Base-by-base conservation (phyloP, 2,329 filamentous ascomycete genomes). In the Exophiala phaeomuriformis region DNA sequence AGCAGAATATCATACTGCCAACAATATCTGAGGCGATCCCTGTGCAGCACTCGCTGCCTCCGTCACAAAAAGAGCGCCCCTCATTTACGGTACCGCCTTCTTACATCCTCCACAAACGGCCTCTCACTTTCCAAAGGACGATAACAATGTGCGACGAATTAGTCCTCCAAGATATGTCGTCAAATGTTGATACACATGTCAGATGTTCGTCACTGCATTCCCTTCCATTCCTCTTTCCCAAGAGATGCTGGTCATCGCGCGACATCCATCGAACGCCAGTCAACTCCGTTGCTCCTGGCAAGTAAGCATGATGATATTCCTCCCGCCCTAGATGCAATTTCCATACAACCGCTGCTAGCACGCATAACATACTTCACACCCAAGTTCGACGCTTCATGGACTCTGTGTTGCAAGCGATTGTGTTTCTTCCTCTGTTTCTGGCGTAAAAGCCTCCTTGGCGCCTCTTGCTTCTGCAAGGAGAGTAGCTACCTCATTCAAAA, bases 401-500 rank as follows among this genome's bases (percentile, higher is more conserved):
- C 6, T 5, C 10, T 39, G 36, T 8, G 9, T 39, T 5, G 7
- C 5, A 39, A 39, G 5, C 4, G 32, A 49, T 9, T 51, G 47
- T 35, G 50, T 47, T 42, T 46, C 56, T 41, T 57, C 55, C 9
- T 39, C 51, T 5, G 56, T 55, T 8, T 51, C 50, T 4, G 55
- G 49, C 12, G 51, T 57, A 9, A 43, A 36, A n/a, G 39, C 39
- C 28, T 41, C 49, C 19, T 32, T 32, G 19, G 39, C 45, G 36
- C 31, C 35, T 29, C 49, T 55, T 9, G 47, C 51, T 19, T 56
- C 51, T 5, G 45, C 33, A 27, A 59, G 53, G 9, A 57, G 39
- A n/a, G 19, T 40, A 7, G 57, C 37, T 4, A 61, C 29, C 52
- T 61, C 47, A 27, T 36, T 48, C 39, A 94, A 75, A 19, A 96